Conservation (phyloP, 129 eudicot species). For the Oenanthe sinensis region DNA sequence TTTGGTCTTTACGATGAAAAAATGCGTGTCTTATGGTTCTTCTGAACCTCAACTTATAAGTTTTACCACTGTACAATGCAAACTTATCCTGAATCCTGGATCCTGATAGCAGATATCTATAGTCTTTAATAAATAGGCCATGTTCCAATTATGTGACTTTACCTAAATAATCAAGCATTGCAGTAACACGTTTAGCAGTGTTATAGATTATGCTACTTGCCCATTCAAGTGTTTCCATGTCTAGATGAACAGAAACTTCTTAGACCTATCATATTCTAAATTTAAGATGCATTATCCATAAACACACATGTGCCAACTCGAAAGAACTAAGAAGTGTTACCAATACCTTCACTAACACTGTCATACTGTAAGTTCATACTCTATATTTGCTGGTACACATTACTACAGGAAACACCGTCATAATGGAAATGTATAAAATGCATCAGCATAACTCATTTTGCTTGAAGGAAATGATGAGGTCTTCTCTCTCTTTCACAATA, state of each 20-base stretch:
- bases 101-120: background rate
- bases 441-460: background rate
- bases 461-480: background rate
- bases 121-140: background rate
- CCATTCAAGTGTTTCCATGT: background rate
- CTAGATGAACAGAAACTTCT: background rate
- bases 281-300: background rate
- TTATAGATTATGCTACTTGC: background rate
- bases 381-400: background rate
- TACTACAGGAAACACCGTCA: background rate
- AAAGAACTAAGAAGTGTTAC: background rate
- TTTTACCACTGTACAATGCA: background rate
- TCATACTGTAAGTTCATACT: background rate
- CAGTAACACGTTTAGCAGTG: background rate
- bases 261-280: background rate
- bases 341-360: background rate
- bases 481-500: background rate
- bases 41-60: background rate
- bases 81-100: background rate
- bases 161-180: background rate
- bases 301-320: background rate
- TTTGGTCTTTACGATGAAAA: background rate
- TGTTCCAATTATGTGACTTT: background rate
- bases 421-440: background rate
- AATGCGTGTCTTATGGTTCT: background rate